Conservation (phyloP, 2,329 filamentous ascomycete species). For the Clarireedia paspali region DNA sequence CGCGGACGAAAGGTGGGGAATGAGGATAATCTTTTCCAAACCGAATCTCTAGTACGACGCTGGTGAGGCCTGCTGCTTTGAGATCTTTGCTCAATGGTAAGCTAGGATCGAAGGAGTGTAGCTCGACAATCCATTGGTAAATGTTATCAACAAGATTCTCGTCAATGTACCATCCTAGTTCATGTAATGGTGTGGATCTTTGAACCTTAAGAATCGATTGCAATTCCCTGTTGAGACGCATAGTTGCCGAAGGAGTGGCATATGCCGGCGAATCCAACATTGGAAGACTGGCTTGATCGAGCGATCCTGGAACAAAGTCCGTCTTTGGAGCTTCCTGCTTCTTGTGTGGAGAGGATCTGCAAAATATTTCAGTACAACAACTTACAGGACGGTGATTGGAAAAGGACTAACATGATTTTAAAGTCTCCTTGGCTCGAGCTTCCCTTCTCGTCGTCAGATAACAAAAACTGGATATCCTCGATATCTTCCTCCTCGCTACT, state of each 20-base stretch:
- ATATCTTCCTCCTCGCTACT: constrained; percentile 24
- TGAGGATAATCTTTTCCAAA: constrained; percentile 72
- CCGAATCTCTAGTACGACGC: constrained; percentile 73
- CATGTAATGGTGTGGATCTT: constrained; percentile 46
- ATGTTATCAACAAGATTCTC: constrained; percentile 45
- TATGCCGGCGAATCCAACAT: constrained; percentile 59
- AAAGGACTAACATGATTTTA: constrained; percentile 13
- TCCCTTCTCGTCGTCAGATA: constrained; percentile 28
- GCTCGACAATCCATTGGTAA: constrained; percentile 86
- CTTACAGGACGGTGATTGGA: neutral
- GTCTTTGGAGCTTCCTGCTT: constrained; percentile 29
- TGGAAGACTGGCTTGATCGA: constrained; percentile 55
- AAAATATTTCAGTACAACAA: neutral
- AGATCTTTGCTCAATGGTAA: constrained; percentile 72
- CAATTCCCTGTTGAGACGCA: constrained; percentile 57
- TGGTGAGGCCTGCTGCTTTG: constrained; percentile 50
- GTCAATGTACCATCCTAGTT: constrained; percentile 81
- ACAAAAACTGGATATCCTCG: constrained; percentile 34
- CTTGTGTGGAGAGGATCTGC: neutral
- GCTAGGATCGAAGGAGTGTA: constrained; percentile 68
- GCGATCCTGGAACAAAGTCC: constrained; percentile 59
- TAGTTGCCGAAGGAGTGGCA: constrained; percentile 54
- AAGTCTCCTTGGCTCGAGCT: constrained; percentile 9
- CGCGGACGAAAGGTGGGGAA: constrained; percentile 74
- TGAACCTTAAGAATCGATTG: constrained; percentile 58